Evolutionary conservation across 345 rosid genomes (phyloP).

Genomic region (Hibiscus trionum): DNA sequence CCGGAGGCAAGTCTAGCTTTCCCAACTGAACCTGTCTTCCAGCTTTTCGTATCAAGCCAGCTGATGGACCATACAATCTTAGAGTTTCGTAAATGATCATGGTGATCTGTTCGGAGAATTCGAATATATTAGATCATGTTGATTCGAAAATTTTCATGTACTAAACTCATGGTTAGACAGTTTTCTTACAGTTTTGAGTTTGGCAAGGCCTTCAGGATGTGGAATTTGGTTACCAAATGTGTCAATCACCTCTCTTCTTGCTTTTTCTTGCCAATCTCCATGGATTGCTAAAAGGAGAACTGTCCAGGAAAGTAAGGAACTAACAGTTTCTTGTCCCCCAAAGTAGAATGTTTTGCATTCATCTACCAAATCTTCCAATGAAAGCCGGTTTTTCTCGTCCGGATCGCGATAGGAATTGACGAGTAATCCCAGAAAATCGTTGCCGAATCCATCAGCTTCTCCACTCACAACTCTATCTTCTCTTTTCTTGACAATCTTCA

Average conservation of each 20-base stretch:
- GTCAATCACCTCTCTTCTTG: not conserved
- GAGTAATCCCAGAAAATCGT: not conserved
- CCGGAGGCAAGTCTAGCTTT: not conserved
- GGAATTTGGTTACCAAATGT: not conserved
- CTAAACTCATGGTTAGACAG: not conserved
- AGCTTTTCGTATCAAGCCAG: not conserved
- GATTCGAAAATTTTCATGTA: too few species aligned
- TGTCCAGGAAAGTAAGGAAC: not conserved
- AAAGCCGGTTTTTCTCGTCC: not conserved
- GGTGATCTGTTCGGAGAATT: not conserved
- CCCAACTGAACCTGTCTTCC: not conserved
- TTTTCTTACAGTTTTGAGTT: not conserved
- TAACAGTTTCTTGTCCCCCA: not conserved
- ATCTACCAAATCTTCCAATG: not conserved
- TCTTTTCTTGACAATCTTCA: not conserved
- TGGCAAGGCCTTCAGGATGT: not conserved
- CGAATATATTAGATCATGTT: not conserved
- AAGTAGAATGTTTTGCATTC: not conserved
- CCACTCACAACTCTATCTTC: not conserved
- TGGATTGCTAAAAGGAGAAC: not conserved
- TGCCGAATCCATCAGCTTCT: not conserved
- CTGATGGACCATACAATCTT: not conserved
- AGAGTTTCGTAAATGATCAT: not conserved
- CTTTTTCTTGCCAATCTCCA: not conserved
- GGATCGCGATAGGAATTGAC: not conserved